These are phyloP conservation scores for Lecanicillium sp. DNA, from an alignment of 2,329 filamentous ascomycete species.

Conservation along the genomic window DNA sequence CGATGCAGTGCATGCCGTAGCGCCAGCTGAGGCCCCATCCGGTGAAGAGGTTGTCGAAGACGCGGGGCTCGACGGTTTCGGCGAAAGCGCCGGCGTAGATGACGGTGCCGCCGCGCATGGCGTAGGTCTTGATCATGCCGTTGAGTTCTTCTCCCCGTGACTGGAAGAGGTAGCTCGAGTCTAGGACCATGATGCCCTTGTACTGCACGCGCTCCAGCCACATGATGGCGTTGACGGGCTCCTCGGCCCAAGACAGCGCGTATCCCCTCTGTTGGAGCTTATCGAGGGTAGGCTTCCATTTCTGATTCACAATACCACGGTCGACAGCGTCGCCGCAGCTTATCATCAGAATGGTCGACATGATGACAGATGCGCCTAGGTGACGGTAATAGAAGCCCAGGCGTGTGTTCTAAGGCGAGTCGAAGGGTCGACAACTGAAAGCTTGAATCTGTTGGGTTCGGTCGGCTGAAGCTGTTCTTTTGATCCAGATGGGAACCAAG, in stretches of 20 bases:
- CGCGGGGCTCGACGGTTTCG: neutral
- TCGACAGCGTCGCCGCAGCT: neutral
- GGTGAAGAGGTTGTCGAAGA: too few species aligned
- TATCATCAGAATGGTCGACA: neutral
- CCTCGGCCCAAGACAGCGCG: neutral
- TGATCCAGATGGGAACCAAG: too few species aligned
- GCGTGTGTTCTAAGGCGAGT: neutral
- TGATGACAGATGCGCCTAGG: too few species aligned
- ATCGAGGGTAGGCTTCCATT: too few species aligned
- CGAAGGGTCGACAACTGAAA: too few species aligned
- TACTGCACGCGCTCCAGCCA: neutral
- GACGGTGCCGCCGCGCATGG: neutral
- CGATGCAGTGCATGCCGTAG: too few species aligned
- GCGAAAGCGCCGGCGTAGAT: neutral
- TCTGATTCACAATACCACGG: neutral
- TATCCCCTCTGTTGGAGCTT: neutral
- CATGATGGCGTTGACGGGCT: neutral
- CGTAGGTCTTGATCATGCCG: neutral
- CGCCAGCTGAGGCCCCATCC: too few species aligned
- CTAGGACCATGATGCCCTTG: neutral
- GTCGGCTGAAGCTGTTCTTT: too few species aligned
- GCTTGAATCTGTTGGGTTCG: too few species aligned
- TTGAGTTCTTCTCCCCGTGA: too few species aligned
- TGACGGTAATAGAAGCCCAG: neutral
- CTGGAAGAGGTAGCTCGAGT: neutral